phyloP scores from a whole-genome alignment of 2,329 filamentous ascomycete species.

The Spiromastix sp. region DNA sequence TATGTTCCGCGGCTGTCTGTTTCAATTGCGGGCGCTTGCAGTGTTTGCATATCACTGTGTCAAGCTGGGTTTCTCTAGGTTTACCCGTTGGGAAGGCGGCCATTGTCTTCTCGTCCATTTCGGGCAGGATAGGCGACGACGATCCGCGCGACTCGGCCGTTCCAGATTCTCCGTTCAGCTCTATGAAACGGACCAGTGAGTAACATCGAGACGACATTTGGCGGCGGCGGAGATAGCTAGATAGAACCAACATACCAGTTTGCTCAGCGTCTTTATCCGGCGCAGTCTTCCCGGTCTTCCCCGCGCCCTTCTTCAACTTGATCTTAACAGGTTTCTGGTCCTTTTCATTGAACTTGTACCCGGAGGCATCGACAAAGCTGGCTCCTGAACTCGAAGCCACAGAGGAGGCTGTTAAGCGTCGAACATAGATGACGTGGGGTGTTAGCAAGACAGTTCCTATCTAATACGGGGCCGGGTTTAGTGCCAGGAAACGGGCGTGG shows the following conservation, averaged over 20 bases:
- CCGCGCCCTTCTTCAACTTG: conserved; percentile 31
- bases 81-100: conserved; percentile 73
- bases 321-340: conserved; percentile 35
- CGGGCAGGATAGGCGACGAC: conserved; percentile 34
- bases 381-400: conserved; percentile 19
- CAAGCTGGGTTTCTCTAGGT: conserved; percentile 68
- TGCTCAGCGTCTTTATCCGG: conserved; percentile 18
- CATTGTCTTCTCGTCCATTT: conserved; percentile 64
- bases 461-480: not conserved
- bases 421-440: not conserved
- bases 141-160: conserved; percentile 22
- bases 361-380: conserved; percentile 34
- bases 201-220: too few species aligned
- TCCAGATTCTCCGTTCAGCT: too few species aligned
- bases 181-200: too few species aligned
- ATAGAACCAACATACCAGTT: too few species aligned
- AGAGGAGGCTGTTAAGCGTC: conserved; percentile 15
- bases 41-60: conserved; percentile 80
- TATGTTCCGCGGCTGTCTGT: conserved; percentile 65
- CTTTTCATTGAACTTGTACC: conserved; percentile 36
- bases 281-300: conserved; percentile 4
- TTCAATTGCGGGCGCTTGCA: conserved; percentile 83
- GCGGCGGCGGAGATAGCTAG: too few species aligned
- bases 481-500: not conserved
- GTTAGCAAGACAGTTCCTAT: not conserved